These are phyloP conservation scores for Pleurotus pulmonarius DNA, from an alignment of 768 basidiomycete genomes.

Conservation along the genomic window DNA sequence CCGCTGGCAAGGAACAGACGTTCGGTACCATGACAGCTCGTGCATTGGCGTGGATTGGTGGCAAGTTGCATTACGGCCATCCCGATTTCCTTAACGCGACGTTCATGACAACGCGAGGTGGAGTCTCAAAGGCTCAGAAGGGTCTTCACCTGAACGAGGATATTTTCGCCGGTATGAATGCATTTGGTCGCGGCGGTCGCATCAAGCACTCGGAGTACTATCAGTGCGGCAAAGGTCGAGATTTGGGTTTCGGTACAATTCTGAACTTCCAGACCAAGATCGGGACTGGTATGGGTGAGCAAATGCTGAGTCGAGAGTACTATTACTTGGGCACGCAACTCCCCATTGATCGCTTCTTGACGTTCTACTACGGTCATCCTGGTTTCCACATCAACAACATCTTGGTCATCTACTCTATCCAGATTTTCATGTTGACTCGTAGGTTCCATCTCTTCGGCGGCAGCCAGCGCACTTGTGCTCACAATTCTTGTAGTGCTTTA, in stretches of 20 bases:
- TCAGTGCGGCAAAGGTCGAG: constrained; percentile 98
- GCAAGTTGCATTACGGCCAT: constrained; percentile 98
- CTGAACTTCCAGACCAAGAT: constrained; percentile 99
- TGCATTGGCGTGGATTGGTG: constrained; percentile 94
- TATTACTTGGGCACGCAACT: constrained; percentile 98
- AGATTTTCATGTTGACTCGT: constrained; percentile 96
- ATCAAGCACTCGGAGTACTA: constrained; percentile 99
- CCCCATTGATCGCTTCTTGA: constrained; percentile 97
- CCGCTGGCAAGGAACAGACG: constrained; percentile 99
- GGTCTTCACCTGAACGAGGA: constrained; percentile 98
- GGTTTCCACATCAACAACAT: constrained; percentile 99
- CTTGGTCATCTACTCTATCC: constrained; percentile 96
- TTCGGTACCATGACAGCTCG: constrained; percentile 98
- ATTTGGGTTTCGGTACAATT: constrained; percentile 98
- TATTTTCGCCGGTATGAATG: constrained; percentile 99
- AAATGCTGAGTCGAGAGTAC: constrained; percentile 99
- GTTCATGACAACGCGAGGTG: constrained; percentile 98
- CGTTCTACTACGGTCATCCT: constrained; percentile 99
- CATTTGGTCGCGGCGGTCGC: constrained; percentile 94
- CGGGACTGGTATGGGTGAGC: constrained; percentile 99
- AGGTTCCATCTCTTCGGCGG: constrained; percentile 28
- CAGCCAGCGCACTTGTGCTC: constrained; percentile 4
- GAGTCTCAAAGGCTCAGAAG: constrained; percentile 99
- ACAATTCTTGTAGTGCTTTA: constrained; percentile 61
- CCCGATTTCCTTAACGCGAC: constrained; percentile 98